Evolutionary conservation across 2,329 filamentous ascomycete genomes (phyloP).

Genomic region (Hymenoscyphus fraxineus): DNA sequence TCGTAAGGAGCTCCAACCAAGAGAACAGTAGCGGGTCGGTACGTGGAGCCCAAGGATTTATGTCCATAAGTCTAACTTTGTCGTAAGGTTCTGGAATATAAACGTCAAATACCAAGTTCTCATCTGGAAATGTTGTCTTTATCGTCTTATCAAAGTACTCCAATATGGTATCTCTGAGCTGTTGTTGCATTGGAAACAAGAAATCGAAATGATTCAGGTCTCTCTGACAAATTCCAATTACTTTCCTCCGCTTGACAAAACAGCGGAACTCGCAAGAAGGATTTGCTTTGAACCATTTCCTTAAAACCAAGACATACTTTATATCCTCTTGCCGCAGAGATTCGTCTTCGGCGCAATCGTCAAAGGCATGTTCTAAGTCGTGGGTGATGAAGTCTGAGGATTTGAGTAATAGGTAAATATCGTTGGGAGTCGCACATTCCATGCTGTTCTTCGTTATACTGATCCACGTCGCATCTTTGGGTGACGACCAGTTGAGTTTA

Average conservation of each 20-base stretch:
- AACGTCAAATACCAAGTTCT: constrained; percentile 84
- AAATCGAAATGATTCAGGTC: constrained; percentile 91
- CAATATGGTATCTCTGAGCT: constrained; percentile 64
- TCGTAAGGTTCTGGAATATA: constrained; percentile 70
- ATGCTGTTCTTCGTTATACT: constrained; percentile 78
- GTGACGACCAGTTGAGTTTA: constrained; percentile 96
- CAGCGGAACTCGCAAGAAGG: constrained; percentile 92
- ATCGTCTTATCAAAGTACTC: constrained; percentile 75
- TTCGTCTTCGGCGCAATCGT: constrained; percentile 54
- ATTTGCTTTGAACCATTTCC: constrained; percentile 84
- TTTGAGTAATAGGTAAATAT: constrained; percentile 91
- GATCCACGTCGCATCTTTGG: constrained; percentile 95
- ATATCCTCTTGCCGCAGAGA: constrained; percentile 37
- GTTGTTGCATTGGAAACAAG: constrained; percentile 58
- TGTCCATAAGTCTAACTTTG: constrained; percentile 73
- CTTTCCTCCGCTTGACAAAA: constrained; percentile 78
- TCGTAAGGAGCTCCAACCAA: constrained; percentile 80
- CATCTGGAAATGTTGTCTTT: constrained; percentile 75
- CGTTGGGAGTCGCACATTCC: constrained; percentile 82
- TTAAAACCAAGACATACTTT: constrained; percentile 64
- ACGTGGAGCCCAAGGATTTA: constrained; percentile 88
- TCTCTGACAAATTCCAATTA: constrained; percentile 82
- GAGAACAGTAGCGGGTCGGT: constrained; percentile 88
- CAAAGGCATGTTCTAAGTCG: constrained; percentile 89
- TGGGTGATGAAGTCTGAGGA: constrained; percentile 92